A percentile compares a stretch with the other conserved stretches of the same genome.
Conservation (phyloP, 805 yeast species). For the Isabelozyma heimii region DNA sequence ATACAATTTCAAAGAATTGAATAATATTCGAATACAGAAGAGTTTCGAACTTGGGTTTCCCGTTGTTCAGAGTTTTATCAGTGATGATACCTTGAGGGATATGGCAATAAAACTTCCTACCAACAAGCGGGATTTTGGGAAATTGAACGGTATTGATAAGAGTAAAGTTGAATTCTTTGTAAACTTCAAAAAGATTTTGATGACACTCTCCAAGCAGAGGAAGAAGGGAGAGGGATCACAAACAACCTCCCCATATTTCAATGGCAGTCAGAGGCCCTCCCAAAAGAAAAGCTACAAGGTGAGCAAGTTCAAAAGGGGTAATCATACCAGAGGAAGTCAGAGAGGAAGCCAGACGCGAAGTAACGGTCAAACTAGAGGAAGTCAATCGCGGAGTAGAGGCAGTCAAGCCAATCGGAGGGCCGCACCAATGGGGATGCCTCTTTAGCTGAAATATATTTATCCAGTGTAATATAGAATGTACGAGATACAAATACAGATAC, state of each 20-base stretch:
- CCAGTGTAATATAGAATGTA: background rate
- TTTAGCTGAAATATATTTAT: background rate
- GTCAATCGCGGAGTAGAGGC: background rate
- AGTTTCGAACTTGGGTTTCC: conserved; percentile 34
- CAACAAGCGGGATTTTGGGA: conserved; percentile 43
- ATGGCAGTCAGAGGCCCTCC: background rate
- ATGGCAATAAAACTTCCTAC: conserved; percentile 57
- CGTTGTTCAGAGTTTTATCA: conserved; percentile 13
- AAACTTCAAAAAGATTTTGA: conserved; percentile 37
- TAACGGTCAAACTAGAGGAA: background rate
- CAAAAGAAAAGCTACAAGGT: conserved; percentile 1
- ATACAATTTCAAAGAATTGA: conserved; percentile 31
- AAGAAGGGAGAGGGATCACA: conserved; percentile 12
- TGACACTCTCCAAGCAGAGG: conserved; percentile 28
- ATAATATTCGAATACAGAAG: conserved; percentile 39
- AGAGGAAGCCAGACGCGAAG: background rate
- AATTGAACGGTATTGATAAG: conserved; percentile 32
- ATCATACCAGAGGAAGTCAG: too few species aligned
- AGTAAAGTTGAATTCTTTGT: conserved; percentile 31
- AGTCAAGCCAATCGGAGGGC: background rate
- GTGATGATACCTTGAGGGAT: conserved; percentile 41
- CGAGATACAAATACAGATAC: too few species aligned
- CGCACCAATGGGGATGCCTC: background rate
- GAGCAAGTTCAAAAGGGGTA: too few species aligned
- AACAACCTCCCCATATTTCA: conserved; percentile 3